These are phyloP conservation scores for Zea luxurians DNA, from an alignment of 176 grass and related monocot genomes.

Conservation along the genomic window DNA sequence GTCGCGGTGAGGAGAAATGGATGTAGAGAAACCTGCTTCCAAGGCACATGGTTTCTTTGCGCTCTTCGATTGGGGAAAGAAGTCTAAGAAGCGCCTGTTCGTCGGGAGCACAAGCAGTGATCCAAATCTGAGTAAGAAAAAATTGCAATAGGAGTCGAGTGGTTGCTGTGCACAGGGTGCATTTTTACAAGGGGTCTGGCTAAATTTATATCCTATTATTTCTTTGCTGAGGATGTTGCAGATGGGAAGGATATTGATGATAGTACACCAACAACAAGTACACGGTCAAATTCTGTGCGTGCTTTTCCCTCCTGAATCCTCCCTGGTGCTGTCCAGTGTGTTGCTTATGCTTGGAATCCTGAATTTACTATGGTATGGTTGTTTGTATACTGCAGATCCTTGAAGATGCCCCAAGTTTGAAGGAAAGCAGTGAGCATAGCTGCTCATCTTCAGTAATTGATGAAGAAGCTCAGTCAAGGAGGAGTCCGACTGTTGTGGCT, in stretches of 20 bases:
- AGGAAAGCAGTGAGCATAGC: slow-evolving; percentile 65
- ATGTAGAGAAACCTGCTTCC: slow-evolving; percentile 63
- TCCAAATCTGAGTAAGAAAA: slow-evolving; percentile 35
- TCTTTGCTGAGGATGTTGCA: slow-evolving; percentile 44
- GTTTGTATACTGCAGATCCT: slow-evolving; percentile 46
- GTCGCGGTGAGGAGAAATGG: slow-evolving; percentile 46
- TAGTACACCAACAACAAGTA: slow-evolving; percentile 34
- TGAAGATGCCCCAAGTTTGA: slow-evolving; percentile 66
- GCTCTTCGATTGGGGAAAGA: slow-evolving; percentile 88
- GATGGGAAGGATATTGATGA: slow-evolving; percentile 42
- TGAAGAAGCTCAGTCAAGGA: slow-evolving; percentile 53
- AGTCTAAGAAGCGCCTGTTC: slow-evolving; percentile 67
- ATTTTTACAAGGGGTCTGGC: slow-evolving; percentile 9
- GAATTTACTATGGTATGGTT: slow-evolving; percentile 9
- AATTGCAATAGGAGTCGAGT: neutral
- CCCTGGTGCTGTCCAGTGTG: neutral
- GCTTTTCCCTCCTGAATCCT: neutral
- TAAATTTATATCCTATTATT: neutral
- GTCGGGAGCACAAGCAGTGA: slow-evolving; percentile 30
- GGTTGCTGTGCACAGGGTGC: neutral
- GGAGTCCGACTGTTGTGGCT: slow-evolving; percentile 68
- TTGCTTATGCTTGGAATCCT: neutral
- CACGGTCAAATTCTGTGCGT: slow-evolving; percentile 50
- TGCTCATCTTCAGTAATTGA: slow-evolving; percentile 69
- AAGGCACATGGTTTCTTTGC: slow-evolving; percentile 78